Evolutionary conservation across 1,139 yeast genomes (phyloP).

Genomic region (Komagataea norvegica): DNA sequence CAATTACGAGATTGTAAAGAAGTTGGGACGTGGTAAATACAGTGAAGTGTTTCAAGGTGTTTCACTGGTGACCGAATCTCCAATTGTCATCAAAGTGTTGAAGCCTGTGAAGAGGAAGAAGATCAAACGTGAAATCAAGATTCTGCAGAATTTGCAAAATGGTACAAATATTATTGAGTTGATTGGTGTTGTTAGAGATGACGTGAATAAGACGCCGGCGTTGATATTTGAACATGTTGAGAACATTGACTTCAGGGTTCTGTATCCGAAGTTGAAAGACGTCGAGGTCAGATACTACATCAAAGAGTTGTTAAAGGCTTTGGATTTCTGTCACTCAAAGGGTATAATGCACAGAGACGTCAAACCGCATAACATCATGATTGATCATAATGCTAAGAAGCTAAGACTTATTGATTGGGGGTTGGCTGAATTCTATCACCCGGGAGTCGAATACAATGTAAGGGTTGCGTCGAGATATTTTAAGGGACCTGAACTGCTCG

Average conservation of each 20-base stretch:
- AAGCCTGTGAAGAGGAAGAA: constrained; percentile 80
- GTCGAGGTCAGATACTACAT: constrained; percentile 66
- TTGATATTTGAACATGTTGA: constrained; percentile 66
- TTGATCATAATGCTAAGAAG: constrained; percentile 59
- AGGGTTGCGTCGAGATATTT: constrained; percentile 78
- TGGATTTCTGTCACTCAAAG: constrained; percentile 76
- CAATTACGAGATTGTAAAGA: constrained; percentile 64
- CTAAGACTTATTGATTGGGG: constrained; percentile 82
- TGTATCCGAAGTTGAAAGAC: constrained; percentile 62
- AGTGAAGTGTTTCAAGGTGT: constrained; percentile 72
- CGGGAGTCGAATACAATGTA: constrained; percentile 74
- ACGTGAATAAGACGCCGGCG: constrained; percentile 69
- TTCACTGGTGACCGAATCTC: constrained; percentile 40
- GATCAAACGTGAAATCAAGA: constrained; percentile 72
- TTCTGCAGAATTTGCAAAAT: constrained; percentile 66
- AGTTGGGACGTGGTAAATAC: constrained; percentile 77
- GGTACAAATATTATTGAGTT: constrained; percentile 70
- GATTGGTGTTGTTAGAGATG: constrained; percentile 73
- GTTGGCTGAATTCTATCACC: constrained; percentile 74
- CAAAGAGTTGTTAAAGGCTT: constrained; percentile 62
- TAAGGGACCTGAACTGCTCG: constrained; percentile 75
- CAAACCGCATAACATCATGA: constrained; percentile 82
- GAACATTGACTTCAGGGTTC: constrained; percentile 66
- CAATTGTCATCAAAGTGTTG: constrained; percentile 59
- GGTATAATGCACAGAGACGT: constrained; percentile 84